Base-by-base conservation (phyloP, 306 rosid genomes). In the Trifolium dubium region DNA sequence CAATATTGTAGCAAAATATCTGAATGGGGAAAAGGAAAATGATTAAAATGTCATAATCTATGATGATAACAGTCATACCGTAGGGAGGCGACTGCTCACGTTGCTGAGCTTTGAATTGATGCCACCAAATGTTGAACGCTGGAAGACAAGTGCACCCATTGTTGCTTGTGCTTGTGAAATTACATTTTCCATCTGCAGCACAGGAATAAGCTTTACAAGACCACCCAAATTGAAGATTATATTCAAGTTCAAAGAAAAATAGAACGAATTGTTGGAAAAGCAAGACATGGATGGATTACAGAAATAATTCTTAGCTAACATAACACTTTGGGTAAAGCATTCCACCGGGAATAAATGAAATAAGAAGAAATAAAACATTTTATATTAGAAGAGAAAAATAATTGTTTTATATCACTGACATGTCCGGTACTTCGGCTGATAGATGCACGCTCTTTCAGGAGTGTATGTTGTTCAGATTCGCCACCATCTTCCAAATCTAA, bases 131-230 rank as follows among this genome's bases (percentile, higher is more conserved):
- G 96, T 92, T 9, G 98, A 95, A 59, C 99, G 96, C 74, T 92
- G 99, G 82, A 86, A 75, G 74, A 79, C 98, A 82, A 95, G 98
- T 51, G 92, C 71, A 49, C 98, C 99, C 0, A 92, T 86, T 59
- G 99, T 95, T 69, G 98, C 96, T 86, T 92, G 96, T 67, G 99
- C 99, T 80, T 95, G 99, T 47, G 99, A 92, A 73, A 95, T 90
- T 64, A 92, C 98, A 32, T 28, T 76, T 86, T 95, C 98, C 92
- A 90, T 83, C 98, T 95, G 83, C 77, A 62, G 61, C 77, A 74
- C 34, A 40, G 17, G 10, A 35, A 77, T 50, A 47, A 53, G 56
- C 23, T 23, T 23, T 23, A 23, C 0, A 23, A 23, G 1, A 72
- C 40, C 30, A 46, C 54, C 69, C 2, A 49, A 62, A 63, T 62